These are phyloP conservation scores for Suillus bovinus DNA, from an alignment of 768 basidiomycete species.

Conservation along the genomic window DNA sequence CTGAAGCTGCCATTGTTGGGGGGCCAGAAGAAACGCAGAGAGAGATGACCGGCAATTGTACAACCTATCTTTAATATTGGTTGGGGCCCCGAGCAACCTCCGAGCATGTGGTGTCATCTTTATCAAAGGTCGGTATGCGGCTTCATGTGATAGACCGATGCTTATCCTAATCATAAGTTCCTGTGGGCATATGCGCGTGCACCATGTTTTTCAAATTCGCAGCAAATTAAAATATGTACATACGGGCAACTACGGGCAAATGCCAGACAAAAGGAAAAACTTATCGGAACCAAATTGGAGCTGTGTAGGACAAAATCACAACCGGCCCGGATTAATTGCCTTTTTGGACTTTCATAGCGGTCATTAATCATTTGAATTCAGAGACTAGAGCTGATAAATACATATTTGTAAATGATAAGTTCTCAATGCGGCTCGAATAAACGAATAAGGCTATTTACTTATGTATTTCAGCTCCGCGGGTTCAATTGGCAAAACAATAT, in stretches of 20 bases:
- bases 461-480: too few relatives aligned
- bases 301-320: neutral
- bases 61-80: neutral
- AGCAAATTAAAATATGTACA: neutral
- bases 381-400: too few relatives aligned
- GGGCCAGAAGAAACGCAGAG: conserved; percentile 4
- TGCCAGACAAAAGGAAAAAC: too few relatives aligned
- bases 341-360: too few relatives aligned
- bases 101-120: neutral
- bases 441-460: too few relatives aligned
- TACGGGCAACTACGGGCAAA: neutral
- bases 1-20: conserved; percentile 21
- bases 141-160: neutral
- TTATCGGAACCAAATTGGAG: too few relatives aligned
- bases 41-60: neutral
- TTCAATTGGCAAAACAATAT: too few relatives aligned
- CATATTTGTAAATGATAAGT: neutral
- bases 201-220: neutral
- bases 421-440: too few relatives aligned
- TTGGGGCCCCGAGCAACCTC: neutral
- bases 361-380: too few relatives aligned
- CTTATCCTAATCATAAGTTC: neutral
- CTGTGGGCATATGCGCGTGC: neutral
- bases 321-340: neutral
- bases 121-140: neutral